Evolutionary conservation across 495 filamentous ascomycete species (phyloP).

Genomic region (Amphirosellinia nigrospora): DNA sequence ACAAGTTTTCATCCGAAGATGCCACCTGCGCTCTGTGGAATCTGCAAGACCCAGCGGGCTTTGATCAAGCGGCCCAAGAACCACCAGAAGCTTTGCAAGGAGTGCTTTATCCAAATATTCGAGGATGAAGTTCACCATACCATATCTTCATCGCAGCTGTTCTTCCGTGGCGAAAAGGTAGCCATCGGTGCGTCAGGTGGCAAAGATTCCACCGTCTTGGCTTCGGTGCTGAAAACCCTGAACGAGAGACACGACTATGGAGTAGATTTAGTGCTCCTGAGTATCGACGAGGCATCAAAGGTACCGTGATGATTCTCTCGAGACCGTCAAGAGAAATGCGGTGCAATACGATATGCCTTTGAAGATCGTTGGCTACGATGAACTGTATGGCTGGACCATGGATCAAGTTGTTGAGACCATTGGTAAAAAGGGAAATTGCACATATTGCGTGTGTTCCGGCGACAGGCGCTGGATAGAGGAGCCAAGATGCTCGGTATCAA

Average conservation of each 20-base stretch:
- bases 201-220: slow-evolving; percentile 96
- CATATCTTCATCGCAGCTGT: slow-evolving; percentile 77
- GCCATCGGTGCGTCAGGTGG: slow-evolving; percentile 97
- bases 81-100: slow-evolving; percentile 85
- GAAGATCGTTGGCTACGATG: slow-evolving; percentile 88
- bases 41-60: slow-evolving; percentile 78
- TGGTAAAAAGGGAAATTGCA: slow-evolving; percentile 98
- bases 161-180: slow-evolving; percentile 82
- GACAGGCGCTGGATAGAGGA: slow-evolving; percentile 92
- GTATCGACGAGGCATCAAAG: slow-evolving; percentile 96
- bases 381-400: slow-evolving; percentile 99
- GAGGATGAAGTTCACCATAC: slow-evolving; percentile 94
- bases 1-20: slow-evolving; percentile 37
- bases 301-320: slow-evolving; percentile 95
- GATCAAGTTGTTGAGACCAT: slow-evolving; percentile 95
- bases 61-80: slow-evolving; percentile 94
- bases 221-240: slow-evolving; percentile 90
- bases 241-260: slow-evolving; percentile 90
- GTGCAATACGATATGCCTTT: slow-evolving; percentile 88
- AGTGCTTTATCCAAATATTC: slow-evolving; percentile 85
- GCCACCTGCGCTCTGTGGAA: slow-evolving; percentile 66
- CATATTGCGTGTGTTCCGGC: slow-evolving; percentile 94
- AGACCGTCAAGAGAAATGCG: slow-evolving; percentile 95
- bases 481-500: slow-evolving; percentile 85
- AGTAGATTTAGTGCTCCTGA: slow-evolving; percentile 82